A percentile compares a stretch with the other conserved stretches of the same genome.
Conservation (phyloP, 2,329 filamentous ascomycete genomes). For the Trichoderma harzianum region DNA sequence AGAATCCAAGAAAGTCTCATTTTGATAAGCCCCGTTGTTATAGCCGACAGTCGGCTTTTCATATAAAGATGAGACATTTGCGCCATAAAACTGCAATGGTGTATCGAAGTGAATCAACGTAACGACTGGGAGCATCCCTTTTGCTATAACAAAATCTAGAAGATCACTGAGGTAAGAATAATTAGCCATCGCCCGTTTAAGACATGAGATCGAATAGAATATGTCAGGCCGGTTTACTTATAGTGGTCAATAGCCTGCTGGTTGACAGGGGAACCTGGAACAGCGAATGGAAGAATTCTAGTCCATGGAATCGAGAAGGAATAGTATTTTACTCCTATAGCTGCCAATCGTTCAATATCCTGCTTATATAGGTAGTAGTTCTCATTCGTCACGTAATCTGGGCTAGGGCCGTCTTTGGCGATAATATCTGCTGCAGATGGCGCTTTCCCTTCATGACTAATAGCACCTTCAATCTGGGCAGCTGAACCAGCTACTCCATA, state of each 20-base stretch:
- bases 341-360: slow-evolving; percentile 51
- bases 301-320: slow-evolving; percentile 53
- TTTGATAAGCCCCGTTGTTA: slow-evolving; percentile 42
- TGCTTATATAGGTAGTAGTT: slow-evolving; percentile 56
- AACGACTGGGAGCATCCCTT: slow-evolving; percentile 47
- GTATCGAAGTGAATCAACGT: slow-evolving; percentile 51
- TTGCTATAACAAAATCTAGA: slow-evolving; percentile 46
- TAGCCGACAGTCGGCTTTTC: not conserved
- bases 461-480: too few relatives aligned
- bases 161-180: slow-evolving; percentile 23
- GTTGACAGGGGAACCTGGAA: slow-evolving; percentile 50
- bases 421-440: slow-evolving; percentile 44
- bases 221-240: not conserved
- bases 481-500: slow-evolving; percentile 42
- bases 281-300: slow-evolving; percentile 49
- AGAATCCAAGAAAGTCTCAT: slow-evolving; percentile 46
- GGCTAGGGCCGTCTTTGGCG: slow-evolving; percentile 24
- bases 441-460: slow-evolving; percentile 38
- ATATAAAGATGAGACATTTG: slow-evolving; percentile 25
- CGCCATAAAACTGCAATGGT: slow-evolving; percentile 41
- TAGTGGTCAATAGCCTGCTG: slow-evolving; percentile 50
- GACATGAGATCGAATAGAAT: too few relatives aligned
- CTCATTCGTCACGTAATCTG: slow-evolving; percentile 42
- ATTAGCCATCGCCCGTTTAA: too few relatives aligned
- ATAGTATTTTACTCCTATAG: slow-evolving; percentile 50